These are phyloP conservation scores for Podaxis sp. DNA, from an alignment of 768 basidiomycete genomes.

Conservation along the genomic window DNA sequence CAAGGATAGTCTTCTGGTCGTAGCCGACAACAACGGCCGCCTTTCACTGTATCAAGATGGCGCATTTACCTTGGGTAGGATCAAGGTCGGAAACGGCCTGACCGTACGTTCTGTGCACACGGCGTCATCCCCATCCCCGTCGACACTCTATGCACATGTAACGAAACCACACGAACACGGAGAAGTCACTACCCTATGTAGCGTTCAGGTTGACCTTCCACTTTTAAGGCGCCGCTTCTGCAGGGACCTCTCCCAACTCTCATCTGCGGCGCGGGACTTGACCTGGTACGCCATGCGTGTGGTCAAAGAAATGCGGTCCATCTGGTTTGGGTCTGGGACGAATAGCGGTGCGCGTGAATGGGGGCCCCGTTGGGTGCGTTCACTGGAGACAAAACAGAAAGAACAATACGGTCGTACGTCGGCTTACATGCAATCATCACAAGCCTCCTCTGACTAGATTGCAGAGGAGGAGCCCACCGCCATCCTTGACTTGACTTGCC, in stretches of 20 bases:
- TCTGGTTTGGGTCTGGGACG: slow-evolving; percentile 73
- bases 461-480: slow-evolving; percentile 62
- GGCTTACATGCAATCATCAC: slow-evolving; percentile 9
- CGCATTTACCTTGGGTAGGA: slow-evolving; percentile 63
- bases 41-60: slow-evolving; percentile 76
- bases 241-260: slow-evolving; percentile 70
- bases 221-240: slow-evolving; percentile 54
- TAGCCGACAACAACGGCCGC: slow-evolving; percentile 56
- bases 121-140: slow-evolving; percentile 25
- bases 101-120: slow-evolving; percentile 52
- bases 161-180: slow-evolving; percentile 36
- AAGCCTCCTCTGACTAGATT: slow-evolving; percentile 17
- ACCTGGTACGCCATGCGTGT: slow-evolving; percentile 70
- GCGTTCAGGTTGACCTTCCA: slow-evolving; percentile 46
- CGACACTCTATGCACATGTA: slow-evolving; percentile 28
- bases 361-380: slow-evolving; percentile 71
- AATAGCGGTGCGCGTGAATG: slow-evolving; percentile 67
- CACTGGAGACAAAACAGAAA: slow-evolving; percentile 62
- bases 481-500: slow-evolving; percentile 67
- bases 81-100: slow-evolving; percentile 7
- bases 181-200: slow-evolving; percentile 4
- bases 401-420: slow-evolving; percentile 66
- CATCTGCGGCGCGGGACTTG: slow-evolving; percentile 69
- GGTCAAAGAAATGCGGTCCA: slow-evolving; percentile 67
- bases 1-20: slow-evolving; percentile 62